phyloP scores from a whole-genome alignment of 352 stramenopile species.

The Globisporangium perplexum region DNA sequence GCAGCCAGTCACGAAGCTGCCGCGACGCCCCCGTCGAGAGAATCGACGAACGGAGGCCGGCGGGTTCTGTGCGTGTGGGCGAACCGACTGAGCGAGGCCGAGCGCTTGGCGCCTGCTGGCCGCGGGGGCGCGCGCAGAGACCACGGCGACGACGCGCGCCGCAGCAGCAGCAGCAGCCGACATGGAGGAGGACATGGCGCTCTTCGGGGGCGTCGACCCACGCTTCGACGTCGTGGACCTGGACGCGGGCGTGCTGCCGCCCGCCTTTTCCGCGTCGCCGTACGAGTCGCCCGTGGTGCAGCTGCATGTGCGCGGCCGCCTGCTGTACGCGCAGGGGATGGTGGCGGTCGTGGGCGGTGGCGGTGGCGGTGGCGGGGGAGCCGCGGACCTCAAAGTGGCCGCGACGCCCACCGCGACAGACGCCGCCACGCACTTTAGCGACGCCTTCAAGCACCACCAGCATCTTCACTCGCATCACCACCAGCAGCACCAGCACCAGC shows the following conservation, averaged over 20 bases:
- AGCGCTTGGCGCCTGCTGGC: conserved; percentile 3
- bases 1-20: conserved; percentile 13
- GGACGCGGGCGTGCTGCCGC: conserved; percentile 34
- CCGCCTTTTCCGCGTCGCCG: conserved; percentile 34
- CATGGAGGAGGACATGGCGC: conserved; percentile 48
- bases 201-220: conserved; percentile 42
- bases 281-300: conserved; percentile 3
- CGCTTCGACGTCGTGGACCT: conserved; percentile 54
- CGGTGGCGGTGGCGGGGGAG: not conserved
- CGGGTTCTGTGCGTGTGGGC: conserved; percentile 5
- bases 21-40: conserved; percentile 4
- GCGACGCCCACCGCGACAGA: not conserved
- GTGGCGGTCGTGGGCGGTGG: too few species aligned
- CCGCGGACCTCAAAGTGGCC: not conserved
- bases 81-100: conserved; percentile 12
- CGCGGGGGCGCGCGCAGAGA: conserved; percentile 10
- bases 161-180: conserved; percentile 13
- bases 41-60: conserved; percentile 7
- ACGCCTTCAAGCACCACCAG: not conserved
- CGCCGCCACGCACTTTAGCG: not conserved
- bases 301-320: not conserved
- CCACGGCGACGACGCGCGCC: conserved; percentile 4
- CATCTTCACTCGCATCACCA: not conserved
- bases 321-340: not conserved
- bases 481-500: not conserved